phyloP scores from a whole-genome alignment of 176 grass and related monocot genomes.

The Paspalum vaginatum region DNA sequence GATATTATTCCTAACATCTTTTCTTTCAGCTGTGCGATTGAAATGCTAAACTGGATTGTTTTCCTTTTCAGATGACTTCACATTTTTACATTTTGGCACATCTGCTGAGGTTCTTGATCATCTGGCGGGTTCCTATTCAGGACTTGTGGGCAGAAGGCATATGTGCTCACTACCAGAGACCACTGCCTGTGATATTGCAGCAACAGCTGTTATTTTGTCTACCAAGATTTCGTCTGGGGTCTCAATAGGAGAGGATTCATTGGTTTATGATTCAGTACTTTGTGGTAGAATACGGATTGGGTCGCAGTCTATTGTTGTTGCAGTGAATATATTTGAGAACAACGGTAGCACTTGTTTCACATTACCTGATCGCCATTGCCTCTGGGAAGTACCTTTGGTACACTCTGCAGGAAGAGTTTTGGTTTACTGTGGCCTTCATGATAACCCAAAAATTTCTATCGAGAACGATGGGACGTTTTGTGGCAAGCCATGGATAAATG shows the following conservation, averaged over 20 bases:
- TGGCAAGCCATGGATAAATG: constrained; percentile 81
- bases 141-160: constrained; percentile 79
- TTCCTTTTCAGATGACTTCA: constrained; percentile 77
- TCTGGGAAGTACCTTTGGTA: constrained; percentile 92
- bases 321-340: constrained; percentile 61
- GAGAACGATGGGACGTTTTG: constrained; percentile 78
- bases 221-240: constrained; percentile 80
- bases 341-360: constrained; percentile 46
- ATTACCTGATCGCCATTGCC: constrained; percentile 84
- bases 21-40: constrained; percentile 16
- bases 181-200: constrained; percentile 82
- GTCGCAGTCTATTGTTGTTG: constrained; percentile 86
- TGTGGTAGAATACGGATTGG: constrained; percentile 77
- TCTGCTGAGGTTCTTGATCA: constrained; percentile 94
- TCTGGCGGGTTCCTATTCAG: constrained; percentile 70
- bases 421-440: constrained; percentile 85
- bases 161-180: constrained; percentile 76
- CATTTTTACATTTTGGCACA: constrained; percentile 96
- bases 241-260: constrained; percentile 79
- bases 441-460: constrained; percentile 80
- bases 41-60: constrained; percentile 28
- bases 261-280: constrained; percentile 92
- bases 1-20: constrained; percentile 18
- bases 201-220: constrained; percentile 76
- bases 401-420: constrained; percentile 66